A percentile compares a stretch with the other conserved stretches of the same genome.
Evolutionary conservation across 2,329 filamentous ascomycete genomes (phyloP).

Genomic region (Emericellopsis atlantica): DNA sequence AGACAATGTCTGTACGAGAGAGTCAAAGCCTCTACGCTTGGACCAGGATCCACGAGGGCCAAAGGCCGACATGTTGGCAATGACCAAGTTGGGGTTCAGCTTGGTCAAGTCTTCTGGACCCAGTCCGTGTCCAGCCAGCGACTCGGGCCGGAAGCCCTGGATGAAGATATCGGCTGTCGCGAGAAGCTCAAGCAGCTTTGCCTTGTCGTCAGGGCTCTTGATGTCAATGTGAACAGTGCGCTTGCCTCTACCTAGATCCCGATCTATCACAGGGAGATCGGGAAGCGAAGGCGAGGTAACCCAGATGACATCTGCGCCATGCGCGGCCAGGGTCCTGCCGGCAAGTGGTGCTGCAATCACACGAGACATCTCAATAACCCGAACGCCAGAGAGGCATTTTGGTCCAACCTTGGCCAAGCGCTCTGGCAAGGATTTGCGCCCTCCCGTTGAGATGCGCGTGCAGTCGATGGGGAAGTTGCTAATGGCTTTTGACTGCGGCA

Average conservation of each 20-base stretch:
- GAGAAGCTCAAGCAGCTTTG: constrained; percentile 41
- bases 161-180: constrained; percentile 47
- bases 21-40: constrained; percentile 36
- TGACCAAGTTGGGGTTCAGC: constrained; percentile 27
- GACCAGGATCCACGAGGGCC: constrained; percentile 26
- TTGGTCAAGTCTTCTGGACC: constrained; percentile 16
- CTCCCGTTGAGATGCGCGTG: too few relatives aligned
- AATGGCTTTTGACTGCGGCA: too few relatives aligned
- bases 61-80: constrained; percentile 37
- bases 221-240: constrained; percentile 50
- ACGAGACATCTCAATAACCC: constrained; percentile 59
- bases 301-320: constrained; percentile 60
- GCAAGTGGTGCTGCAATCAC: constrained; percentile 62
- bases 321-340: constrained; percentile 53
- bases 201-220: constrained; percentile 32
- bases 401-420: not conserved
- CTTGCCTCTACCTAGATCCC: constrained; percentile 56
- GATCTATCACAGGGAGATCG: constrained; percentile 53
- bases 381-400: constrained; percentile 41
- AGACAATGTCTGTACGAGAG: constrained; percentile 31
- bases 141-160: constrained; percentile 54
- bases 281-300: constrained; percentile 51
- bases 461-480: too few relatives aligned
- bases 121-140: constrained; percentile 26
- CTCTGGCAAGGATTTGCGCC: not conserved